Evolutionary conservation across 2,329 filamentous ascomycete species (phyloP).

Genomic region (Eutypella sp.): DNA sequence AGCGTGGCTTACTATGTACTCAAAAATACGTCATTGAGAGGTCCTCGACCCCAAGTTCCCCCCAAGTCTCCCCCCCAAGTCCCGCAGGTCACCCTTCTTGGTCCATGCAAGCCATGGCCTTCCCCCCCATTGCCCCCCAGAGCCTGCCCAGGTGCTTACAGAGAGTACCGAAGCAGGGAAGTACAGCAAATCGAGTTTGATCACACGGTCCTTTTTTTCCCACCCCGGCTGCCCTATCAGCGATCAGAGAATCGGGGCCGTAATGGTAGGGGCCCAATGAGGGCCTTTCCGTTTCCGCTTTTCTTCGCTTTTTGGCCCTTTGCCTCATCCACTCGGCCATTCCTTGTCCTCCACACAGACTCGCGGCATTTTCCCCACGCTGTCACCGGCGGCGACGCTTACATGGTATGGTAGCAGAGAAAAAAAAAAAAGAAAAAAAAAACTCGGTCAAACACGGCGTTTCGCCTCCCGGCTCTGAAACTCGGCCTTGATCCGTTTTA

Average conservation of each 20-base stretch:
- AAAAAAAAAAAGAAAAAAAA: neutral
- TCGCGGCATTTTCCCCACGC: neutral
- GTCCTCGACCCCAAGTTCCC: neutral
- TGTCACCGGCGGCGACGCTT: neutral
- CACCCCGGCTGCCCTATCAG: neutral
- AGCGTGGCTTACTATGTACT: neutral
- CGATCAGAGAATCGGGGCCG: too few species aligned
- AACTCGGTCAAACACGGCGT: neutral
- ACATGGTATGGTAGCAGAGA: too few species aligned
- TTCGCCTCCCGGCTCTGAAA: neutral
- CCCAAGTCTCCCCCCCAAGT: neutral
- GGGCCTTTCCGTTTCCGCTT: too few species aligned
- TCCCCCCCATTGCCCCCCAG: too few species aligned
- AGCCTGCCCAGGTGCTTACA: too few species aligned
- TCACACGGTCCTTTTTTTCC: neutral
- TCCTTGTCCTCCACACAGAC: neutral
- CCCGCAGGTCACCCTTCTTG: neutral
- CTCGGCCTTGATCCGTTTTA: neutral
- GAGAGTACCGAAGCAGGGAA: too few species aligned
- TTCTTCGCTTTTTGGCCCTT: too few species aligned
- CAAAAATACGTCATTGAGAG: neutral
- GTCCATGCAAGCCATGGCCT: neutral
- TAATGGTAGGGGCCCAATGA: neutral
- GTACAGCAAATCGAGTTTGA: too few species aligned
- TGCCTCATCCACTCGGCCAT: neutral